These are phyloP conservation scores for Malus hybrid DNA, from an alignment of 331 rosid genomes.

Conservation along the genomic window DNA sequence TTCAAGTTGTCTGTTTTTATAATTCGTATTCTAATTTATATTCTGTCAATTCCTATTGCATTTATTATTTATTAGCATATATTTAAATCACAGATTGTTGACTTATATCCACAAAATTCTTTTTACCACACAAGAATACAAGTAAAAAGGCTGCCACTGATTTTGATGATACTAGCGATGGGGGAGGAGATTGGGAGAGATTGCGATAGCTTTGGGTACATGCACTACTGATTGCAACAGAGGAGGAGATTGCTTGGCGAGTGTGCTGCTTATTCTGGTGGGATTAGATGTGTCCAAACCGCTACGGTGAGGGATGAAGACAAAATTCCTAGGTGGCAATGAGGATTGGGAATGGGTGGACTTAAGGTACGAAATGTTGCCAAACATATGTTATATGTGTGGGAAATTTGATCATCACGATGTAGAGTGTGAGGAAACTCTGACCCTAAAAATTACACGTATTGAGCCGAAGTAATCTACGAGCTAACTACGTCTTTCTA, in stretches of 20 bases:
- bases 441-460: no score
- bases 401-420: not conserved
- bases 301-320: not conserved
- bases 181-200: not conserved
- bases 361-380: not conserved
- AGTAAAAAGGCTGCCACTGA: not conserved
- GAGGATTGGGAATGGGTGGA: not conserved
- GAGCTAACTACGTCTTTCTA: fast-evolving
- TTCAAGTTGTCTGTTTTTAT: no score
- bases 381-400: not conserved
- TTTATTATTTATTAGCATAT: no score
- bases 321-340: not conserved
- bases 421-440: not conserved
- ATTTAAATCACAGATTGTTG: no score
- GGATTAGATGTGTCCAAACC: not conserved
- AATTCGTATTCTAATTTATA: no score
- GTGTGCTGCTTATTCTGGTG: not conserved
- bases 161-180: not conserved
- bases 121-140: not conserved
- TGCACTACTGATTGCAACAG: not conserved
- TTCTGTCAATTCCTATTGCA: no score
- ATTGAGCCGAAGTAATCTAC: no score
- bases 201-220: not conserved
- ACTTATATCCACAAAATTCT: not conserved
- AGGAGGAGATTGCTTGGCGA: not conserved